Evolutionary conservation across 148 eudicot genomes (phyloP).

Genomic region (Cornus kousa): DNA sequence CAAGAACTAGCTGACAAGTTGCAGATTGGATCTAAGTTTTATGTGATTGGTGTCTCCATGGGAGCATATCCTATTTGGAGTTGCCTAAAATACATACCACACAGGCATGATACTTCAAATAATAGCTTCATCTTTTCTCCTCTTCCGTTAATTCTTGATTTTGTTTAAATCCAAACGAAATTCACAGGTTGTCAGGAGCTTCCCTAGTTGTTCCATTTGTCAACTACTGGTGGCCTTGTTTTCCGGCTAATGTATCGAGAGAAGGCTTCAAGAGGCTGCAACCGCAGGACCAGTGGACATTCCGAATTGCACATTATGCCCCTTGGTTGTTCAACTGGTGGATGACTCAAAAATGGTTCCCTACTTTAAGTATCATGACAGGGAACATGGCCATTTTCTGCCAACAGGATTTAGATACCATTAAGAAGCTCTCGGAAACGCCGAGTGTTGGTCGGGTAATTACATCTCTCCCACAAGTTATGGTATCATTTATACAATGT

Average conservation of each 20-base stretch:
- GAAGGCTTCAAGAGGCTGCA: conserved; percentile 33
- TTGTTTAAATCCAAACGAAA: not conserved
- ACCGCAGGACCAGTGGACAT: conserved; percentile 47
- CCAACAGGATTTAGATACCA: conserved; percentile 43
- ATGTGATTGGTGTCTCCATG: conserved; percentile 67
- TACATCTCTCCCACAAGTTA: not conserved
- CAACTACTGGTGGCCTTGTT: conserved; percentile 73
- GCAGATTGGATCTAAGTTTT: conserved; percentile 67
- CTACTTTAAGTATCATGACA: conserved; percentile 35
- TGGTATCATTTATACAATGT: not conserved
- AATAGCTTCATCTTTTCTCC: not conserved
- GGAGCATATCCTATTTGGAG: conserved; percentile 67
- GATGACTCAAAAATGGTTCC: conserved; percentile 78
- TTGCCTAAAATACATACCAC: conserved; percentile 71
- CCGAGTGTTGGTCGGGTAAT: conserved; percentile 47
- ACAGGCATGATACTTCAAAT: conserved; percentile 41
- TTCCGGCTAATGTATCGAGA: conserved; percentile 46
- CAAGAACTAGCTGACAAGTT: conserved; percentile 78
- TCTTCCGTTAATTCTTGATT: not conserved
- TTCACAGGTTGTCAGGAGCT: conserved; percentile 66
- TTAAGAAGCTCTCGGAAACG: conserved; percentile 34
- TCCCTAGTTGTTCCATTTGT: conserved; percentile 67
- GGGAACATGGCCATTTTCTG: conserved; percentile 38
- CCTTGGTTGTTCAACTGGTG: conserved; percentile 76
- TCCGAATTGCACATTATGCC: conserved; percentile 61